These are phyloP conservation scores for Histomonas meleagridis DNA, from an alignment of 208 protist genomes.

Conservation along the genomic window DNA sequence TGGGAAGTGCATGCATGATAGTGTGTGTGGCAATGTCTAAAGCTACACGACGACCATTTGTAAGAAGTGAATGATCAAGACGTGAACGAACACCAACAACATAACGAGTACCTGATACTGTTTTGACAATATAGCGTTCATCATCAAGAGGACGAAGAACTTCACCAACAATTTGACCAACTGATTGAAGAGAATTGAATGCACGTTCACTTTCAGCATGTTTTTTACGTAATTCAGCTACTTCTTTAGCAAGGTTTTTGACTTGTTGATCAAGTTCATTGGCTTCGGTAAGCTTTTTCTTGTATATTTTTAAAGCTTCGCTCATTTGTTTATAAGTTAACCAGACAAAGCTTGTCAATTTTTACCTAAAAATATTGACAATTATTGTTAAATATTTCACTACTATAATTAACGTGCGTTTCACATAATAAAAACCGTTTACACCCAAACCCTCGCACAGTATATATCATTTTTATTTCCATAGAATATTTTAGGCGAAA, in stretches of 20 bases:
- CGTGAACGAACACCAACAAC: slow-evolving; percentile 80
- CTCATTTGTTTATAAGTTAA: too few species aligned
- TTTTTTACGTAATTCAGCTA: background rate
- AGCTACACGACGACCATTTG: slow-evolving; percentile 81
- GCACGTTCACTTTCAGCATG: slow-evolving; percentile 68
- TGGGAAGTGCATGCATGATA: slow-evolving; percentile 90
- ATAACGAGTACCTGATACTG: slow-evolving; percentile 88
- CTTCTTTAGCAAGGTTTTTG: background rate
- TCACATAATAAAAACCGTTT: too few species aligned
- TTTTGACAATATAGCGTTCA: slow-evolving; percentile 91
- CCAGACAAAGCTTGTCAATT: too few species aligned
- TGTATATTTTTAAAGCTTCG: too few species aligned
- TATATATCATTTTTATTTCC: too few species aligned
- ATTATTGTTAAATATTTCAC: too few species aligned
- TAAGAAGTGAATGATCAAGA: slow-evolving; percentile 73
- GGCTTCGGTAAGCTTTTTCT: background rate
- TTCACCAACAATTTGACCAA: slow-evolving; percentile 94
- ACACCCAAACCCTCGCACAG: too few species aligned
- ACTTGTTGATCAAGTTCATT: background rate
- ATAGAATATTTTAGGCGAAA: too few species aligned
- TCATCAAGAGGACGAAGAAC: slow-evolving; percentile 82
- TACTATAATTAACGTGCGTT: too few species aligned
- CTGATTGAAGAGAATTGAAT: slow-evolving; percentile 86
- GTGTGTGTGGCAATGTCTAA: slow-evolving; percentile 98
- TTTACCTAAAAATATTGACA: too few species aligned